These are phyloP conservation scores for Inosperma sp. DNA, from an alignment of 768 basidiomycete genomes.

Conservation along the genomic window DNA sequence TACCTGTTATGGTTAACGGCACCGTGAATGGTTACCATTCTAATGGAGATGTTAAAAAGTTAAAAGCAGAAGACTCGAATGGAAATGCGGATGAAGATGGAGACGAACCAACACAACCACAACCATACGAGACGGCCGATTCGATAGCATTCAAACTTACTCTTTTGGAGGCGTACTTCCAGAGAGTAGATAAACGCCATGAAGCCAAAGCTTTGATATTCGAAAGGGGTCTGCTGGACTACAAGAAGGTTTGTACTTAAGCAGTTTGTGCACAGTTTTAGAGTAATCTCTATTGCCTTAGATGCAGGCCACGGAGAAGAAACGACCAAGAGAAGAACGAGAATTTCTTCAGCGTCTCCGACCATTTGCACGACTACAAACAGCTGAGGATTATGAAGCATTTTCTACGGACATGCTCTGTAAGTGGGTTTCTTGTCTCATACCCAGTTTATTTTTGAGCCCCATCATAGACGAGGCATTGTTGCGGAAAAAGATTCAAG, in stretches of 20 bases:
- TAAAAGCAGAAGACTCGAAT: constrained; percentile 46
- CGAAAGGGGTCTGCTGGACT: constrained; percentile 85
- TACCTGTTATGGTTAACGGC: constrained; percentile 39
- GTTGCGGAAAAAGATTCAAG: constrained; percentile 82
- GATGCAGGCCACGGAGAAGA: constrained; percentile 92
- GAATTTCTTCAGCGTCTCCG: constrained; percentile 87
- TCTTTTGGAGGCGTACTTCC: constrained; percentile 85
- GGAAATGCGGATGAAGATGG: constrained; percentile 51
- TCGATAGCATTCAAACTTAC: constrained; percentile 87
- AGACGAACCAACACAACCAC: constrained; percentile 67
- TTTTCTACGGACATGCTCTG: constrained; percentile 88
- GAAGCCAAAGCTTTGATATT: constrained; percentile 89
- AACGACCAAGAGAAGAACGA: constrained; percentile 83
- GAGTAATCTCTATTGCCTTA: constrained; percentile 29
- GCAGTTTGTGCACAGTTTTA: neutral
- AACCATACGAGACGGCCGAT: constrained; percentile 76
- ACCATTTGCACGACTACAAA: constrained; percentile 87
- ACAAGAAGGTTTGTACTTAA: constrained; percentile 72
- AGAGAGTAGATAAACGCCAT: constrained; percentile 78
- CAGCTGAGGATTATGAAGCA: constrained; percentile 84
- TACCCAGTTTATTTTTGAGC: constrained; percentile 2
- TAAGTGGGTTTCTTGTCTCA: constrained; percentile 36
- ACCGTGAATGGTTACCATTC: constrained; percentile 41
- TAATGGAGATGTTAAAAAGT: constrained; percentile 37
- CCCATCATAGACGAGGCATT: constrained; percentile 69